phyloP scores from a whole-genome alignment of 257 asterid genomes.

The Catharanthus roseus region DNA sequence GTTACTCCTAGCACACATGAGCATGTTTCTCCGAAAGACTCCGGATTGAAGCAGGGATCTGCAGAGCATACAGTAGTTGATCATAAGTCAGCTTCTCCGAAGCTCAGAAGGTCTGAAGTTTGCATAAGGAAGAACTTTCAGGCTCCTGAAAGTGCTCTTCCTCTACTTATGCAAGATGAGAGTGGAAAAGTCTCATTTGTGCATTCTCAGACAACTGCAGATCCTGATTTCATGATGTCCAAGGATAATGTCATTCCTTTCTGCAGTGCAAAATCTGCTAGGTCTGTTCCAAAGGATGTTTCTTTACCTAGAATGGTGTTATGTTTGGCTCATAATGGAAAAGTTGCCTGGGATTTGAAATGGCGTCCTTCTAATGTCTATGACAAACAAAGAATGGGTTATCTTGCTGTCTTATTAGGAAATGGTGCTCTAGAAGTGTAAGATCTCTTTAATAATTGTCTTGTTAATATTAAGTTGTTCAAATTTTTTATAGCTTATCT shows the following conservation, averaged over 20 bases:
- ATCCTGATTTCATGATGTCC: conserved; percentile 25
- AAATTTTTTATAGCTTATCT: neutral
- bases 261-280: conserved; percentile 20
- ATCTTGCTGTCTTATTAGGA: conserved; percentile 91
- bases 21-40: conserved; percentile 13
- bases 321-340: conserved; percentile 91
- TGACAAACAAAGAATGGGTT: conserved; percentile 67
- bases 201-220: conserved; percentile 22
- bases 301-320: conserved; percentile 79
- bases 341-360: conserved; percentile 90
- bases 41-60: conserved; percentile 5
- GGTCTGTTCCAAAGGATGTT: conserved; percentile 47
- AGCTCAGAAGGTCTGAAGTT: conserved; percentile 22
- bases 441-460: conserved; percentile 21
- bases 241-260: conserved; percentile 18
- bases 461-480: neutral
- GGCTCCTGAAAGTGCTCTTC: conserved; percentile 22
- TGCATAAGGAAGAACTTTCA: conserved; percentile 25
- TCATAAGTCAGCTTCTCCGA: conserved; percentile 20
- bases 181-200: conserved; percentile 25
- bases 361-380: conserved; percentile 65
- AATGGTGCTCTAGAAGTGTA: conserved; percentile 96
- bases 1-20: conserved; percentile 11
- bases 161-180: conserved; percentile 26
- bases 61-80: neutral